A percentile compares a stretch with the other conserved stretches of the same genome.
phyloP scores from a whole-genome alignment of 176 grass and related monocot species.

The Carex littledalei region DNA sequence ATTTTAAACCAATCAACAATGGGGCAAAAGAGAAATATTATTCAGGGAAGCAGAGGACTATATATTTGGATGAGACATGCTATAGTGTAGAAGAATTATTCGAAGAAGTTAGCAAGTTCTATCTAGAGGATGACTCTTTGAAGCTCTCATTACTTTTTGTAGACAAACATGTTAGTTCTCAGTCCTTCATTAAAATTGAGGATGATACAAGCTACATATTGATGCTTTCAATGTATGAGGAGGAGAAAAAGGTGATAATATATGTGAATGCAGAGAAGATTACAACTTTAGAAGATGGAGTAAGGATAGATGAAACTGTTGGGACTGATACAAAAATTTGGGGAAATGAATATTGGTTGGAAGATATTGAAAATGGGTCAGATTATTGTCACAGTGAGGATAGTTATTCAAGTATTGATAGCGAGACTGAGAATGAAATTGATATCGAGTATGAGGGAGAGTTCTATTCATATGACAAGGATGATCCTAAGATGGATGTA shows the following conservation, averaged over 20 bases:
- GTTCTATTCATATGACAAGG: neutral
- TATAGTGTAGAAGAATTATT: neutral
- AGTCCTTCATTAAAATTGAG: neutral
- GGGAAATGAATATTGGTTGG: neutral
- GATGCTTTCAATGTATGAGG: neutral
- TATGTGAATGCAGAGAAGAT: neutral
- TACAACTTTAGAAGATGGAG: neutral
- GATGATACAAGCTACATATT: neutral
- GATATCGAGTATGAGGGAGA: neutral
- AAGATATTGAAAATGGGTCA: neutral
- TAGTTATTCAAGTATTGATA: neutral
- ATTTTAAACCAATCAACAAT: conserved; percentile 4
- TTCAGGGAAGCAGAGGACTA: neutral
- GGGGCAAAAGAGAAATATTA: neutral
- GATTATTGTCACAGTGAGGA: neutral
- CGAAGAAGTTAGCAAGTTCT: neutral
- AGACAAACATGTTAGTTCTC: neutral
- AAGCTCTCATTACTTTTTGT: neutral
- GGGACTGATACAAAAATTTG: neutral
- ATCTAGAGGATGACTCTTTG: neutral
- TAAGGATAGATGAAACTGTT: neutral
- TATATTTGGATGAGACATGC: neutral
- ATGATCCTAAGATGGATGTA: neutral
- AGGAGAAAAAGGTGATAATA: neutral
- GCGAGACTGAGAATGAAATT: neutral